Evolutionary conservation across 306 rosid species (phyloP).

Genomic region (Ochetophila trinervis): DNA sequence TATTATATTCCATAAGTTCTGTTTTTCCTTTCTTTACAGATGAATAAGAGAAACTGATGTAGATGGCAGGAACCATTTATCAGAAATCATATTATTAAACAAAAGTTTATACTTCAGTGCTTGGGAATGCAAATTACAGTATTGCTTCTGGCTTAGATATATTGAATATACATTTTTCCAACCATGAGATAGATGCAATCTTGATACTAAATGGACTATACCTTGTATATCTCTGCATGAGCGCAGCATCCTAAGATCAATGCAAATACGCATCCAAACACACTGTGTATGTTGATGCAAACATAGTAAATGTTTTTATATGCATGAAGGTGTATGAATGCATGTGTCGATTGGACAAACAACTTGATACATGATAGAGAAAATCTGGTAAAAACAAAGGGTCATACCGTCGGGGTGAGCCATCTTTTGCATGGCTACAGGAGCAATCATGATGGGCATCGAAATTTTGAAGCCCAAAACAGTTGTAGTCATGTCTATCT

Average conservation of each 20-base stretch:
- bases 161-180: not conserved
- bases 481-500: slow-evolving; percentile 74
- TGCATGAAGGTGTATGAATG: too few relatives aligned
- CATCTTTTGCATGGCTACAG: slow-evolving; percentile 97
- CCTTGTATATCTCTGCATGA: too few relatives aligned
- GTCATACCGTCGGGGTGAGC: slow-evolving; percentile 86
- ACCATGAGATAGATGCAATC: not conserved
- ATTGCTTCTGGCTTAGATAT: not conserved
- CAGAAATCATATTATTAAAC: not conserved
- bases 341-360: not conserved
- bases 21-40: not conserved
- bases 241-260: too few relatives aligned
- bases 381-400: not conserved
- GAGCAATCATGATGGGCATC: slow-evolving; percentile 98
- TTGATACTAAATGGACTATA: too few relatives aligned
- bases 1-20: not conserved
- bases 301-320: too few relatives aligned
- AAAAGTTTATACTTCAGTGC: not conserved
- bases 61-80: not conserved
- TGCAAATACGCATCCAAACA: not conserved
- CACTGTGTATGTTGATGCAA: too few relatives aligned
- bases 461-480: slow-evolving; percentile 88
- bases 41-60: not conserved
- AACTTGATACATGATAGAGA: not conserved
- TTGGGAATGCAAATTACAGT: not conserved